Evolutionary conservation across 2,329 filamentous ascomycete genomes (phyloP), one percentile per base, ranked within the genome.

Genomic region (Capronia coronata): DNA sequence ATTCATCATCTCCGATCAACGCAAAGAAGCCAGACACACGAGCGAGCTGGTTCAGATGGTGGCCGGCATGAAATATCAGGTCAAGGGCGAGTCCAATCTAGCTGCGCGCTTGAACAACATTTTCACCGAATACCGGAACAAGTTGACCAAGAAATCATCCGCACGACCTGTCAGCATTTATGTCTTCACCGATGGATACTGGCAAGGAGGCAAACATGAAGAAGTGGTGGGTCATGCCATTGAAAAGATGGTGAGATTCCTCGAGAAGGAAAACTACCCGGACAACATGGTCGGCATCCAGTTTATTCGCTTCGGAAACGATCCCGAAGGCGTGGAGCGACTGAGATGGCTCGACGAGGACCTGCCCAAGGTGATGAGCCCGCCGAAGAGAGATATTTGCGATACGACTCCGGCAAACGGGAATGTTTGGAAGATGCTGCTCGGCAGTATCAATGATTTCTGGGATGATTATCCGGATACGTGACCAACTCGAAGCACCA

Each of bases 231-330:
- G 22, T 5, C 19, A 25, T 11, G 11, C 40, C 11, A 39, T 52
- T 16, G 18, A 42, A 23, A 10, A 23, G 18, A 30, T 45, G 39
- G 45, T 48, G 2, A 9, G 25, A 6, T 49, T 45, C 30, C 46
- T 43, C 8, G 37, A 45, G n/a, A 16, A 42, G 27, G 13, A 18
- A 3, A 21, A 32, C 13, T 19, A 22, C 6, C 27, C 11, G 9
- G 16, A 41, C 11, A 47, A 35, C 22, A 39, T 32, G 6, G 52
- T 65, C 1, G 63, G 58, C 13, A 61, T 66, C 13, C 58, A 65
- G 11, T 66, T 66, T 40, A 55, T 66, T 5, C 59, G 57, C 13
- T 65, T 66, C 21, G 64, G 63, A 0, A 21, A 61, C 14, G 57
- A 65, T 25, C 27, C 30, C 3, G 42, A 52, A 1, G 64, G 58